Evolutionary conservation across 2,329 filamentous ascomycete species (phyloP), one percentile per base, ranked within the genome.

Genomic region (Colletotrichum shisoi): DNA sequence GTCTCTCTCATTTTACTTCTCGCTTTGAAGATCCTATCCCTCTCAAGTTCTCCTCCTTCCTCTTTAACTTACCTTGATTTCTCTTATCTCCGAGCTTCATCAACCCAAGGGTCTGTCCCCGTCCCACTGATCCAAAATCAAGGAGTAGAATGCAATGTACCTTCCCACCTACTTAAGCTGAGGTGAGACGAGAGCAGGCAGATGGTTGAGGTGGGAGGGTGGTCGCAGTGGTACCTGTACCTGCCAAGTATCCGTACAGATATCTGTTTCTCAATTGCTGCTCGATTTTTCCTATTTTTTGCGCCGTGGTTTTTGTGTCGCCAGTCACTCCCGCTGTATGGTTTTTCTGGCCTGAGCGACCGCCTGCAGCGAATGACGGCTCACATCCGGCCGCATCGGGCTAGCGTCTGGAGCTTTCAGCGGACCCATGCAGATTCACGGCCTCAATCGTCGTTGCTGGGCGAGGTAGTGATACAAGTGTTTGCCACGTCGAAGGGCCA

Each of bases 361-460:
- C 66, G 66, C 37, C 66, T 67, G 66, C 66, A 68, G 66, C 66
- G 66, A 68, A 68, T 68, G 57, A 58, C 66, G 45, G 13, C 57
- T 27, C 57, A 57, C 57, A 31, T 17, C 11, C 12, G 3, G 24
- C 57, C 57, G 63, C 37, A 57, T 52, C 1, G 0, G 40, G 66
- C n/a, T 68, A 67, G 63, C 46, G 62, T 24, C 1, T 13, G 21
- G 27, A 27, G 49, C 37, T 37, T 42, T 19, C 37, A 40, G 56
- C 62, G 62, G 66, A 52, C 15, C 42, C 21, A 46, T 57, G 66
- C 57, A 68, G 66, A 68, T 61, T 63, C 57, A 61, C 66, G 67
- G 51, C 62, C 46, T 57, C 65, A 57, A 59, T 67, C n/a, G 48
- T 45, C 37, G 19, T 49, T 49, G 65, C 44, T 65, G 54, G 27